Conservation (phyloP, 768 basidiomycete genomes). For the Termitomyces titanicus region DNA sequence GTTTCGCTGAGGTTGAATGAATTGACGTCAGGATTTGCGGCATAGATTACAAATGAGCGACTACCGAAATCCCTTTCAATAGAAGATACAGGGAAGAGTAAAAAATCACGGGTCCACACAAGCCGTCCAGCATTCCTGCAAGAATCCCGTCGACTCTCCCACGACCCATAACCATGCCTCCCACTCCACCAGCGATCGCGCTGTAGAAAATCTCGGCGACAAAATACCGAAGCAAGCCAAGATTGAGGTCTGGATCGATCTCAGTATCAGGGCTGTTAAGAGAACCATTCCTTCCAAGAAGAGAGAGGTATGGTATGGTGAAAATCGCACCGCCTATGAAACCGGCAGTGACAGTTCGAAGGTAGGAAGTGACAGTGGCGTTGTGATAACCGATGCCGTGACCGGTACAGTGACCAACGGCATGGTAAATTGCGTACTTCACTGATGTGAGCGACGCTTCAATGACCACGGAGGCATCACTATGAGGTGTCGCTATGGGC, state of each 20-base stretch:
- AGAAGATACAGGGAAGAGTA: background rate
- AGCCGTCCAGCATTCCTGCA: background rate
- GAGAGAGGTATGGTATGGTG: slow-evolving; percentile 15
- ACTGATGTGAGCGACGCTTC: slow-evolving; percentile 17
- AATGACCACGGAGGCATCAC: slow-evolving; percentile 12
- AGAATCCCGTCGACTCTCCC: background rate
- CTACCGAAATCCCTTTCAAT: background rate
- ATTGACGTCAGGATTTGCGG: background rate
- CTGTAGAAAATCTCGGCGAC: background rate
- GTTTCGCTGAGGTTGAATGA: too few relatives aligned
- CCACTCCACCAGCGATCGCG: background rate
- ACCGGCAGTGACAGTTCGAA: slow-evolving; percentile 3
- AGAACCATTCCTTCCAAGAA: slow-evolving; percentile 2
- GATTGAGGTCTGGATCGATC: background rate
- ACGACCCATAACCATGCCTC: background rate
- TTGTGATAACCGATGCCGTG: background rate
- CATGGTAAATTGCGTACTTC: slow-evolving; percentile 19
- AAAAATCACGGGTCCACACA: background rate
- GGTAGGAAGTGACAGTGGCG: background rate
- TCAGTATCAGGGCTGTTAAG: background rate
- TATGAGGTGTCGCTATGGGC: background rate
- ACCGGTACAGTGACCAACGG: slow-evolving; percentile 6
- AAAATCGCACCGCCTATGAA: slow-evolving; percentile 17
- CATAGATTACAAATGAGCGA: background rate
- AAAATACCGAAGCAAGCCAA: background rate